Conservation (phyloP, 2,329 filamentous ascomycete species). For the Xylariaceae sp. region DNA sequence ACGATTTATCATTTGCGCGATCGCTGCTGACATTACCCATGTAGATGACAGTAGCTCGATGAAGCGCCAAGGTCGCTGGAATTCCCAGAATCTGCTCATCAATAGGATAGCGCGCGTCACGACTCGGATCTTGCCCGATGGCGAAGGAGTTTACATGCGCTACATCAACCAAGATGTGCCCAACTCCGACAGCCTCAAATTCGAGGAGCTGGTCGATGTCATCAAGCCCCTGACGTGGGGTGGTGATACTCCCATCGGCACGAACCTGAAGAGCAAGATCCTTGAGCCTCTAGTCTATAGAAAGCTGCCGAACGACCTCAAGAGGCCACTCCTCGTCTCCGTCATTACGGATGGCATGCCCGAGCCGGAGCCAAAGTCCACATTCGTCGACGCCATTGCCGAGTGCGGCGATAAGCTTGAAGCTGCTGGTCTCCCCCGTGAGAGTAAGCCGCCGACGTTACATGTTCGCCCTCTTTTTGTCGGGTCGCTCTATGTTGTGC, state of each 20-base stretch:
- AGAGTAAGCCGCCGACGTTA: constrained; percentile 11
- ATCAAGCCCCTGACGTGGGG: background rate
- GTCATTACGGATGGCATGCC: constrained; percentile 28
- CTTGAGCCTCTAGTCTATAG: constrained; percentile 27
- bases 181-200: constrained; percentile 13
- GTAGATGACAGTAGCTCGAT: constrained; percentile 31
- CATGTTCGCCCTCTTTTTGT: background rate
- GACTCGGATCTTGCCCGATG: constrained; percentile 23
- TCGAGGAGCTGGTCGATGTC: background rate
- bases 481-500: background rate
- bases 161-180: constrained; percentile 27
- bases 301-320: constrained; percentile 6
- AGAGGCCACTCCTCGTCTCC: constrained; percentile 25
- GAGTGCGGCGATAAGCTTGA: constrained; percentile 24
- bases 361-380: background rate
- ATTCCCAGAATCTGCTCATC: constrained; percentile 19
- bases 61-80: constrained; percentile 23
- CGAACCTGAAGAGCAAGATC: constrained; percentile 21
- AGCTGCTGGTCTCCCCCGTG: constrained; percentile 6
- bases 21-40: background rate
- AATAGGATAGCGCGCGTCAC: constrained; percentile 24
- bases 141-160: constrained; percentile 27
- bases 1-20: too few species aligned
- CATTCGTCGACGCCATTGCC: constrained; percentile 13
- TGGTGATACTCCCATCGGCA: constrained; percentile 23